Conservation (phyloP, 2,329 filamentous ascomycete species). For the Curvularia spicifera region DNA sequence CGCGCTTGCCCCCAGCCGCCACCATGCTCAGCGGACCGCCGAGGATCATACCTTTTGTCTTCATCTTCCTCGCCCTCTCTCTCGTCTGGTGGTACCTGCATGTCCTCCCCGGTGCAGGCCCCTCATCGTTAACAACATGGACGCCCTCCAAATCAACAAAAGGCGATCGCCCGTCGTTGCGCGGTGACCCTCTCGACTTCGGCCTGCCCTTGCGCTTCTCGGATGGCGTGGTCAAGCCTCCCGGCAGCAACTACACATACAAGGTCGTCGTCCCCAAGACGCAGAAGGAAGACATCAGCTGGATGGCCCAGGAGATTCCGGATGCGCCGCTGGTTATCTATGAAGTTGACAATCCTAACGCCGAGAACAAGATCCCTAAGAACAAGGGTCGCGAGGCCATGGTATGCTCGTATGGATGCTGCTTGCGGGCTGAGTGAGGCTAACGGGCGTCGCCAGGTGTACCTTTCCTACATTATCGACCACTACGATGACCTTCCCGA, state of each 20-base stretch:
- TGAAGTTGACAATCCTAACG: conserved; percentile 58
- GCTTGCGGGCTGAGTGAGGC: conserved; percentile 5
- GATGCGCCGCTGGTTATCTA: conserved; percentile 55
- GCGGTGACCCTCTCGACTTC: conserved; percentile 45
- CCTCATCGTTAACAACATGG: conserved; percentile 25
- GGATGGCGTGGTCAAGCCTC: conserved; percentile 40
- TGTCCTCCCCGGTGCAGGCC: conserved; percentile 17
- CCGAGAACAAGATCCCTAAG: conserved; percentile 59
- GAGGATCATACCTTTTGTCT: conserved; percentile 39
- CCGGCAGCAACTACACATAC: conserved; percentile 46
- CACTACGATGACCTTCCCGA: conserved; percentile 66
- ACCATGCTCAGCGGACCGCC: conserved; percentile 47
- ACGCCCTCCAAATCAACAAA: conserved; percentile 14
- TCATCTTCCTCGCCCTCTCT: conserved; percentile 33
- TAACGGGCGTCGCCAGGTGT: conserved; percentile 44
- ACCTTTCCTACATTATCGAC: conserved; percentile 68
- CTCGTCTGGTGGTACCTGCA: conserved; percentile 44
- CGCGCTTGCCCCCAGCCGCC: conserved; percentile 1
- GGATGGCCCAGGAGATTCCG: conserved; percentile 46
- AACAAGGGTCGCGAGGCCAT: conserved; percentile 70
- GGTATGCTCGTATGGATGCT: conserved; percentile 28
- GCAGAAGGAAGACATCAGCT: conserved; percentile 46
- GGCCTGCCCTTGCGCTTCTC: conserved; percentile 43
- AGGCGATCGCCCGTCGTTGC: conserved; percentile 21
- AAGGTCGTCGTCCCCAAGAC: conserved; percentile 48